Base-by-base conservation (phyloP, 2,329 filamentous ascomycete species). In the Ceratocystis albifundus region DNA sequence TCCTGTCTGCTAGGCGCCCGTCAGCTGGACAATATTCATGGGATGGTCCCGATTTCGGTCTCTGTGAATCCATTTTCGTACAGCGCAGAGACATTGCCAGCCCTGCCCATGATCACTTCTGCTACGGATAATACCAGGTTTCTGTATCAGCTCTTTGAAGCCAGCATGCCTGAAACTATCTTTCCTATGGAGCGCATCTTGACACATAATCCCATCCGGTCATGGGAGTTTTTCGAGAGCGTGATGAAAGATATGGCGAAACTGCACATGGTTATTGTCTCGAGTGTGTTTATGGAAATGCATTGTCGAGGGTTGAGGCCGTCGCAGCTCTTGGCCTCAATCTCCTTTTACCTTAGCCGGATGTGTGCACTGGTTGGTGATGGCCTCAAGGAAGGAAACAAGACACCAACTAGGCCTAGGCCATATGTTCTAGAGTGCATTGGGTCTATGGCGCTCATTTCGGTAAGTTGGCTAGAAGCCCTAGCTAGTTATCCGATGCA, bases 351-450 rank as follows among this genome's bases (percentile, higher is more conserved):
- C 48, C 61, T 68, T 12, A 68, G 66, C 41, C 46, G 66, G 8
- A 68, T 68, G 66, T 68, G 66, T 55, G 66, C 66, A 15, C 55
- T 68, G 12, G 66, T 68, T n/a, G 48, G 66, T 41, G 66, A 68
- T 10, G 64, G 66, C 10, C 46, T 68, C 28, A 68, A 68, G 41
- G 66, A 65, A 15, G 66, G 66, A 17, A 61, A 68, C 55, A 64
- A 68, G 32, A 64, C 64, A 17, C 61, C 66, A 4, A 64, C 64
- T 30, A 57, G 53, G 50, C 59, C 59, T n/a, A 46, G 53, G 17
- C 66, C 66, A n/a, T 68, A 68, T 64, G 64, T 68, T 2, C 15
- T 68, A 4, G 66, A 68, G 61, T 68, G 66, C 62, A 68, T 68
- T 61, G 66, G 64, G 3, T 68, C 66, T 4, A 68, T 68, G 66